Evolutionary conservation across 1,139 yeast species (phyloP).

Genomic region (Lodderomyces oxycetoniae): DNA sequence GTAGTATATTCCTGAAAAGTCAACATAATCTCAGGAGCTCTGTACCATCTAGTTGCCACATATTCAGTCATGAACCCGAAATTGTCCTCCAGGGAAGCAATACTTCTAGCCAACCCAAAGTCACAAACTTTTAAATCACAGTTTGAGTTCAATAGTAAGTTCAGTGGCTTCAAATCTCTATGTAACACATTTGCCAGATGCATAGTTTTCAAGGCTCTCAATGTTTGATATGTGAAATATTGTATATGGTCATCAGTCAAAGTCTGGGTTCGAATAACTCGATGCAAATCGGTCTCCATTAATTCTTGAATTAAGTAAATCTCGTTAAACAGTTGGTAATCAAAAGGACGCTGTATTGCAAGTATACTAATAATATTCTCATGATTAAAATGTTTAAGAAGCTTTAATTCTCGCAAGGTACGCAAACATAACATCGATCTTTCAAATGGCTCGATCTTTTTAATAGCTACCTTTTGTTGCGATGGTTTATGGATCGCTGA

Average conservation of each 20-base stretch:
- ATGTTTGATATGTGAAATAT: constrained; percentile 60
- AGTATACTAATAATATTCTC: constrained; percentile 38
- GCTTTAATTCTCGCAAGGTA: constrained; percentile 39
- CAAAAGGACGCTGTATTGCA: constrained; percentile 36
- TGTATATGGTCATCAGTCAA: constrained; percentile 64
- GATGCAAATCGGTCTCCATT: constrained; percentile 66
- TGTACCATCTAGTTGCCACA: constrained; percentile 77
- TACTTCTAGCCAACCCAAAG: constrained; percentile 49
- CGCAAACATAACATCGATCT: constrained; percentile 35
- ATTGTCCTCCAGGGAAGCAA: constrained; percentile 32
- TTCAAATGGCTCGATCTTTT: constrained; percentile 39
- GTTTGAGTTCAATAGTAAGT: constrained; percentile 30
- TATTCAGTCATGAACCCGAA: constrained; percentile 56
- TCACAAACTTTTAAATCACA: constrained; percentile 49
- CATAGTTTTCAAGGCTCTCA: constrained; percentile 58
- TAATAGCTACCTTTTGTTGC: constrained; percentile 38
- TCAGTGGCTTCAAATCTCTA: constrained; percentile 38
- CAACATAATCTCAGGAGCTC: constrained; percentile 77
- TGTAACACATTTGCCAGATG: constrained; percentile 53
- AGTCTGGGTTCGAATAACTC: constrained; percentile 49
- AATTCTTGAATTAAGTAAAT: constrained; percentile 68
- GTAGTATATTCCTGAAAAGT: constrained; percentile 65
- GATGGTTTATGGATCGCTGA: constrained; percentile 38
- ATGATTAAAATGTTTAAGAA: constrained; percentile 32
- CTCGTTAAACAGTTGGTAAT: constrained; percentile 47